Evolutionary conservation across 2,329 filamentous ascomycete genomes (phyloP), one percentile per base, ranked within the genome.

Genomic region (Aspergillus ochraceoroseus): DNA sequence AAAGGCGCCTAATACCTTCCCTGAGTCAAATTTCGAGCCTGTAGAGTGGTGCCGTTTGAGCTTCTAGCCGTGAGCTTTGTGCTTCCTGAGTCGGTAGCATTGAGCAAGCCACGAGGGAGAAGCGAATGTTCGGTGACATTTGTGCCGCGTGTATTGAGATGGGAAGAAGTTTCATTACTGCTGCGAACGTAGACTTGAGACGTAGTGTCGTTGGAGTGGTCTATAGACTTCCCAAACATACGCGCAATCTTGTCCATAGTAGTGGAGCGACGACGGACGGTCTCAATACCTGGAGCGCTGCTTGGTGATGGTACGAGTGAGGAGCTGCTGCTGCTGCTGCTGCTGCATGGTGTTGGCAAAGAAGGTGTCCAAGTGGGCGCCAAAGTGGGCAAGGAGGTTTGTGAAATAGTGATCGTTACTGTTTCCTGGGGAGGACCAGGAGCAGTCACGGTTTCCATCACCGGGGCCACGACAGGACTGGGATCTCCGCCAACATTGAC

Each of bases 401-500:
- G 42, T 7, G 53, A 47, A 11, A 56, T 48, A 3, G 51, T 50
- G 12, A 58, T 48, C 25, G 57, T 59, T 28, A 55, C 51, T 3
- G 55, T 55, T 9, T 49, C 36, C 3, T 38, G 41, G 12, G 49
- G 47, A 28, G 44, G 34, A 14, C 39, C 39, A 5, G 43, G 35
- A 8, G 32, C 49, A 22, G 47, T 52, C 18, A 51, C 28, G 11
- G 49, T 53, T 34, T 53, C 32, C 15, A 46, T 15, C 8, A 23
- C 45, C 2, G 51, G 52, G 13, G 49, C 36, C 15, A 46, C 22
- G 20, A 51, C 47, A 32, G 38, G 48, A 11, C 34, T 48, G 1
- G 41, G 31, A 1, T 48, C 43, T 13, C 57, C 59, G 15, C 53
- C 60, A 13, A 62, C 61, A 44, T 63, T 62, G 44, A 63, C 60